Percentiles rank a stretch among this genome's conserved stretches.
Conservation (phyloP, 495 filamentous ascomycete genomes). For the Hypoxylon fragiforme region DNA sequence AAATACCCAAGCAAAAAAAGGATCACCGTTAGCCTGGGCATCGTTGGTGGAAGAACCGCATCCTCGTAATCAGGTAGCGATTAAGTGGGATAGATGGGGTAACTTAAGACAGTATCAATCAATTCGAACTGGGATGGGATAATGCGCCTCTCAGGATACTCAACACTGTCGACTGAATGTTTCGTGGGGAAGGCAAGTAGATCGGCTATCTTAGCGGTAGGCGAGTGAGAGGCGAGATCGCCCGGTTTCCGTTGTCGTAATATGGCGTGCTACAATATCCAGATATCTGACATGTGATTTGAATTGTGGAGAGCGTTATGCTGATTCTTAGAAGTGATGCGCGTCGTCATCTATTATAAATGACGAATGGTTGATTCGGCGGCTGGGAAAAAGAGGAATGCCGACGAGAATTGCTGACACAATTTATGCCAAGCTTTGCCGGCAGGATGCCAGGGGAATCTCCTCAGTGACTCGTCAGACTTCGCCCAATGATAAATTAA, state of each 20-base stretch:
- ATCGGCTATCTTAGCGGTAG: not conserved
- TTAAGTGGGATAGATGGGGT: too few species aligned
- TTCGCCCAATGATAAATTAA: slow-evolving; percentile 29
- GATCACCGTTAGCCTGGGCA: not conserved
- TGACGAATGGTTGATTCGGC: slow-evolving; percentile 8
- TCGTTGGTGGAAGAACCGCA: not conserved
- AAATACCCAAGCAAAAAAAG: too few species aligned
- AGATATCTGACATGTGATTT: slow-evolving; percentile 5
- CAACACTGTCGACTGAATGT: too few species aligned
- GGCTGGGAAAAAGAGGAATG: slow-evolving; percentile 28
- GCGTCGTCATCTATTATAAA: slow-evolving; percentile 28
- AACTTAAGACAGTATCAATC: too few species aligned
- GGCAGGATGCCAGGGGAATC: slow-evolving; percentile 13
- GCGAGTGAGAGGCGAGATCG: slow-evolving; percentile 12
- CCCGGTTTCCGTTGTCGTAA: slow-evolving; percentile 12
- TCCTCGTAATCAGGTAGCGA: too few species aligned
- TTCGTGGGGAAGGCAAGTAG: too few species aligned
- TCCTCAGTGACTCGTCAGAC: slow-evolving; percentile 13
- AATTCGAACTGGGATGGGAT: too few species aligned
- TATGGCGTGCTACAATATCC: slow-evolving; percentile 17
- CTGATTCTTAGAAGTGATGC: slow-evolving; percentile 11
- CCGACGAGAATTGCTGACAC: slow-evolving; percentile 19
- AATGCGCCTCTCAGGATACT: too few species aligned
- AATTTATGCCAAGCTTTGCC: slow-evolving; percentile 27
- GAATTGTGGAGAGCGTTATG: slow-evolving; percentile 3